Evolutionary conservation across 108 stramenopile species (phyloP).

Genomic region (Skeletonema marinoi): DNA sequence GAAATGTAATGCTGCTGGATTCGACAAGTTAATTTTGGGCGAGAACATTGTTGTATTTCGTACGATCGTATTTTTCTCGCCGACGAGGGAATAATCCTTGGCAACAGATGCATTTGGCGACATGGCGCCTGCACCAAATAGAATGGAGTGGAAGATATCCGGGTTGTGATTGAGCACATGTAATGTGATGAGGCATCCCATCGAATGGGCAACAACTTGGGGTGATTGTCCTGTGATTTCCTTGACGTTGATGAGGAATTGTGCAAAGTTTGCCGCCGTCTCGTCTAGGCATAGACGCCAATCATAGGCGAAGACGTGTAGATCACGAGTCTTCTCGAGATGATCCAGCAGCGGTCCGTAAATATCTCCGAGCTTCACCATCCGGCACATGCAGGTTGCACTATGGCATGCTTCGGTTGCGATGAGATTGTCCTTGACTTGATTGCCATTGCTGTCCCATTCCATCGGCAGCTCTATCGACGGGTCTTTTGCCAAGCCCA

Average conservation of each 20-base stretch:
- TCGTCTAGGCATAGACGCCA: conserved; percentile 19
- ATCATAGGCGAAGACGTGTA: conserved; percentile 18
- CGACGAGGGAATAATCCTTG: neutral
- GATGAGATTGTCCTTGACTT: conserved; percentile 8
- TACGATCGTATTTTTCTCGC: neutral
- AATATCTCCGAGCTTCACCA: conserved; percentile 3
- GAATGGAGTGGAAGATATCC: conserved; percentile 2
- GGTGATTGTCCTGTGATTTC: neutral
- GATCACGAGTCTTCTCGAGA: conserved; percentile 8
- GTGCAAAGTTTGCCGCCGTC: conserved; percentile 6
- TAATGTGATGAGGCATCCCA: conserved; percentile 20
- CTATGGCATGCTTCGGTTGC: conserved; percentile 13
- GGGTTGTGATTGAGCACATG: conserved; percentile 10
- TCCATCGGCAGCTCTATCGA: conserved; percentile 6
- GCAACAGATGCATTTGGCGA: neutral
- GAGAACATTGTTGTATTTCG: neutral
- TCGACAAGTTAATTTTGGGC: neutral
- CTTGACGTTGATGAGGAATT: neutral
- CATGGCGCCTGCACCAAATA: neutral
- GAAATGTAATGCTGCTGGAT: neutral
- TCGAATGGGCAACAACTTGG: conserved; percentile 20
- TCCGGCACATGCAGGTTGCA: conserved; percentile 1
- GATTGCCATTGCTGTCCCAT: conserved; percentile 4
- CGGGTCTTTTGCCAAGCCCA: neutral
- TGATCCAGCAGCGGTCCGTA: neutral